phyloP scores from a whole-genome alignment of 2,329 filamentous ascomycete genomes.

The Claviceps digitariae region DNA sequence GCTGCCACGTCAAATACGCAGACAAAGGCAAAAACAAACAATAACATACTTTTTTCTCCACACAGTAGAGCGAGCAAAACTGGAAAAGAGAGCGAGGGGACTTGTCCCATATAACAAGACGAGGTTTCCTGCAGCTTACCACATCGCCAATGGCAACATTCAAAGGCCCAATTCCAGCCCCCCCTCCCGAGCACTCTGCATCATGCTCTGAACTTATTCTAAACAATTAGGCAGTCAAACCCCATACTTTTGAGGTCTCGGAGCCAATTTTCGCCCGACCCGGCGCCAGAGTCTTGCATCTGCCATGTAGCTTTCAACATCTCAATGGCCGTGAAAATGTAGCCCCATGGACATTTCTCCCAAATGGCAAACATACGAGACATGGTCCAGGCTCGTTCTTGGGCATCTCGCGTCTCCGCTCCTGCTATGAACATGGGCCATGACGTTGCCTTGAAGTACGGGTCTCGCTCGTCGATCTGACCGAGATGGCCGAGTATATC shows the following conservation, averaged over 20 bases:
- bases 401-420: slow-evolving; percentile 35
- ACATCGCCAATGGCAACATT: no score
- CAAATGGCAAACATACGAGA: slow-evolving; percentile 31
- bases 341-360: slow-evolving; percentile 34
- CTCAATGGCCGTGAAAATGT: slow-evolving; percentile 36
- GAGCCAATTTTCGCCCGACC: slow-evolving; percentile 24
- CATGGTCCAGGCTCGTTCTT: slow-evolving; percentile 37
- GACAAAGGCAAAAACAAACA: no score
- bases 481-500: slow-evolving; percentile 39
- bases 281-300: slow-evolving; percentile 22
- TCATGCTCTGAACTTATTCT: background rate
- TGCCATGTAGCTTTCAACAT: slow-evolving; percentile 34
- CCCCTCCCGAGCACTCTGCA: no score
- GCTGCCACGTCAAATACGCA: no score
- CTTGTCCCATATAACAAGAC: no score
- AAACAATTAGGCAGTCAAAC: slow-evolving; percentile 34
- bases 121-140: no score
- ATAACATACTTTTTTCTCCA: no score
- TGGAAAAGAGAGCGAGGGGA: no score
- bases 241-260: slow-evolving; percentile 28
- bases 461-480: slow-evolving; percentile 31
- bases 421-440: slow-evolving; percentile 47
- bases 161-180: no score
- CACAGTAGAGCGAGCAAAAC: no score
- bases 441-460: slow-evolving; percentile 45